These are phyloP conservation scores for Physaria fendleri DNA, from an alignment of 345 rosid genomes.

Conservation along the genomic window DNA sequence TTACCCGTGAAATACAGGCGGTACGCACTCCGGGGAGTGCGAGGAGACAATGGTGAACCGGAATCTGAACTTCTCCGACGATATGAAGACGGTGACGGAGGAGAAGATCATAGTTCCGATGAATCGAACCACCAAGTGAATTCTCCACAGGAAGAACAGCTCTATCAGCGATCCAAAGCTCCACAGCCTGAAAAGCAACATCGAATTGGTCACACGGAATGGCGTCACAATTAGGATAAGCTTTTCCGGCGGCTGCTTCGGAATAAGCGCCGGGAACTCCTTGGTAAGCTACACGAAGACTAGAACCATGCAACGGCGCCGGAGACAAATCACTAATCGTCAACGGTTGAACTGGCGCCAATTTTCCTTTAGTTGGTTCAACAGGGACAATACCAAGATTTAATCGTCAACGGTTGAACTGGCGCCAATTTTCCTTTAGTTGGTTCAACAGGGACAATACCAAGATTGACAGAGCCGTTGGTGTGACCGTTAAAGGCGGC, in stretches of 20 bases:
- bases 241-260: constrained; percentile 95
- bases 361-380: constrained; percentile 5
- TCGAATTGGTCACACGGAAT: constrained; percentile 96
- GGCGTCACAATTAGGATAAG: constrained; percentile 86
- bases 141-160: constrained; percentile 92
- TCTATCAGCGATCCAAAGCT: constrained; percentile 95
- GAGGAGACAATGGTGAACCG: constrained; percentile 90
- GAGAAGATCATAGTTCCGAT: constrained; percentile 85
- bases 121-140: constrained; percentile 92
- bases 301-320: constrained; percentile 85
- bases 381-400: constrained; percentile 57
- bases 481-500: constrained; percentile 57
- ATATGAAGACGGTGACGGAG: constrained; percentile 96
- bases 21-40: constrained; percentile 79
- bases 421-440: background rate
- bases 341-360: constrained; percentile 37
- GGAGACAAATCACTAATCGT: constrained; percentile 77
- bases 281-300: constrained; percentile 84
- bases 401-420: constrained; percentile 54
- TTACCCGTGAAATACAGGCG: constrained; percentile 64
- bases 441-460: constrained; percentile 44
- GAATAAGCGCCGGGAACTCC: constrained; percentile 98
- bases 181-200: constrained; percentile 90
- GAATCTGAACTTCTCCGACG: constrained; percentile 91
- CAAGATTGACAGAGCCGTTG: constrained; percentile 43